Base-by-base conservation (phyloP, 2,329 filamentous ascomycete species). In the Fusarium bulbicola region DNA sequence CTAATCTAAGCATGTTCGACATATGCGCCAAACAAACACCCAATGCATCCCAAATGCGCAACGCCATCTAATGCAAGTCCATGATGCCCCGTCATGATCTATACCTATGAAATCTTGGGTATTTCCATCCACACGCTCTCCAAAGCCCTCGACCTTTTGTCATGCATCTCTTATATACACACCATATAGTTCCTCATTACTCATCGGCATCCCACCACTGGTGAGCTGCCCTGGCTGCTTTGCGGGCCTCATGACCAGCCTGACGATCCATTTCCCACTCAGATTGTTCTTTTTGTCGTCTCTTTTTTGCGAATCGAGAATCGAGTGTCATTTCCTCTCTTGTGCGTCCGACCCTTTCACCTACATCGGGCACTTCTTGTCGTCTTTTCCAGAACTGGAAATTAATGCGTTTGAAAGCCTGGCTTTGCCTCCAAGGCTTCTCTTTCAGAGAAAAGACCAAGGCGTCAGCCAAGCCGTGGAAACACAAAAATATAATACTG, bases 401-500 rank as follows among this genome's bases (percentile, higher is more conserved):
- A 0, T 73, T 63, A 59, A 68, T 37, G 13, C 66, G 34, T 8
- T 74, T 66, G 28, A 71, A 64, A 6, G 63, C 42, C 21, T 64
- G 54, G 2, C 68, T 63, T 24, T 79, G 77, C 13, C 74, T 73
- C 92, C 92, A 95, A 0, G 93, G 93, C 78, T 89, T 90, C 80
- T 95, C 93, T 49, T 92, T 87, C 36, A 88, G 83, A 36, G 86
- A 88, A 80, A 95, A 95, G 28, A 95, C 86, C 62, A 87, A 80
- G 68, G 91, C 90, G 77, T 95, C 91, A 3, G 90, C 89, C 4
- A 89, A 85, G 6, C 92, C 92, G 80, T 94, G 92, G 40, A 89
- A 84, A 52, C 86, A 88, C 37, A 94, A 79, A 75, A 86, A 92
- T 53, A 90, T 82, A 8, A 90, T 86, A 68, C 85, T 86, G 30